Evolutionary conservation across 2,329 filamentous ascomycete genomes (phyloP).

Genomic region (Colletotrichum higginsianum): DNA sequence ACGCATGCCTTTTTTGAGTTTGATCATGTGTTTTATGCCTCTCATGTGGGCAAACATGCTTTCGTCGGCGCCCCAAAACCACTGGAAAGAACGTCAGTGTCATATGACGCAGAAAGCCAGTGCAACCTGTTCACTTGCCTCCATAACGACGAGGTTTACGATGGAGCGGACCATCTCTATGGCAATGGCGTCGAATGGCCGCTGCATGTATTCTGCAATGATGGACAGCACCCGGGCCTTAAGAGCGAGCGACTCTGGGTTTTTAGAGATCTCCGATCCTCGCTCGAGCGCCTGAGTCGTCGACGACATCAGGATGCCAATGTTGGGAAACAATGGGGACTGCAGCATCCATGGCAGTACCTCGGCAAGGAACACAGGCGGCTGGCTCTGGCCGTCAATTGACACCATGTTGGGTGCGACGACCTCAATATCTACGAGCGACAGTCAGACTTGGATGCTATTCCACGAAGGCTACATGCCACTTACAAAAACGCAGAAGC

Average conservation of each 20-base stretch:
- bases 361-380: conserved; percentile 45
- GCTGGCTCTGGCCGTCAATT: conserved; percentile 49
- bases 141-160: conserved; percentile 50
- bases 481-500: conserved; percentile 49
- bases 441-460: neutral
- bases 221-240: conserved; percentile 48
- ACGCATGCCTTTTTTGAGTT: conserved; percentile 46
- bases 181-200: conserved; percentile 43
- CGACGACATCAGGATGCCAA: conserved; percentile 50
- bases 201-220: conserved; percentile 47
- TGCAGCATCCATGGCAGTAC: conserved; percentile 51
- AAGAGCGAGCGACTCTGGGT: conserved; percentile 47
- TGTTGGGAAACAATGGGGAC: conserved; percentile 50
- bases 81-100: conserved; percentile 13
- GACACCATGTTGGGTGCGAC: conserved; percentile 51
- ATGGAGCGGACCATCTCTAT: conserved; percentile 49
- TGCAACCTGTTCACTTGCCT: conserved; percentile 42
- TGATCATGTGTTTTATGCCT: conserved; percentile 50
- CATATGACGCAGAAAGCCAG: neutral
- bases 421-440: conserved; percentile 44
- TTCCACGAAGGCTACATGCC: neutral
- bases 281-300: conserved; percentile 47
- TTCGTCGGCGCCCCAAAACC: conserved; percentile 48
- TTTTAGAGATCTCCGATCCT: conserved; percentile 43
- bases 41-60: conserved; percentile 51